Percentiles rank a stretch among this genome's conserved stretches.
Evolutionary conservation across 1,284 basidiomycete species (phyloP).

Genomic region (Ganoderma lingzhi): DNA sequence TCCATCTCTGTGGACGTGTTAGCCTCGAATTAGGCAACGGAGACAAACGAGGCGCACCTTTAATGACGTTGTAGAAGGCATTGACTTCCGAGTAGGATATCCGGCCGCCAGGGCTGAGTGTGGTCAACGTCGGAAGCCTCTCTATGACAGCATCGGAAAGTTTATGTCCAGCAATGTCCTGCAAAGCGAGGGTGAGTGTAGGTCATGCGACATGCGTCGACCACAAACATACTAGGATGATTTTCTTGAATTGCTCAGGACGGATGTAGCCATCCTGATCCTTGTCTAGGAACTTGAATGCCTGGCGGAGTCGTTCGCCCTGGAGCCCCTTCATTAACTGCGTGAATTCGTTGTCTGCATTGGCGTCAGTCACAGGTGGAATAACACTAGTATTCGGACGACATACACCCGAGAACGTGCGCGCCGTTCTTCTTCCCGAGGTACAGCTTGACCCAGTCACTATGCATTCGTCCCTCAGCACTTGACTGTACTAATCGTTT

Average conservation of each 20-base stretch:
- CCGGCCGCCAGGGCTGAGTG: slow-evolving; percentile 84
- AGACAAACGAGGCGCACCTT: slow-evolving; percentile 57
- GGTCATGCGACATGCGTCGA: not conserved
- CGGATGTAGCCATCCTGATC: slow-evolving; percentile 92
- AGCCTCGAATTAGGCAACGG: slow-evolving; percentile 22
- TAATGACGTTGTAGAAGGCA: slow-evolving; percentile 94
- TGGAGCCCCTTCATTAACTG: slow-evolving; percentile 97
- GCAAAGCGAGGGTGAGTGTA: slow-evolving; percentile 7
- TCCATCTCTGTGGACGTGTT: slow-evolving; percentile 79
- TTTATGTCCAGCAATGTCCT: slow-evolving; percentile 97
- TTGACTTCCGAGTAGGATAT: slow-evolving; percentile 96
- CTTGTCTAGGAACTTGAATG: slow-evolving; percentile 89
- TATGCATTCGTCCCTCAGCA: slow-evolving; percentile 39
- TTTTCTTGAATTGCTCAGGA: slow-evolving; percentile 92
- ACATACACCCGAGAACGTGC: slow-evolving; percentile 91
- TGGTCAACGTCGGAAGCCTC: slow-evolving; percentile 88
- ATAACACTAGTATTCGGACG: not conserved
- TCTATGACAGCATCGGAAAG: slow-evolving; percentile 91
- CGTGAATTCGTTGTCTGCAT: slow-evolving; percentile 91
- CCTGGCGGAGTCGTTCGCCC: slow-evolving; percentile 93
- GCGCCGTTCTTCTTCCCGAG: slow-evolving; percentile 89
- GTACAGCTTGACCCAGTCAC: slow-evolving; percentile 95
- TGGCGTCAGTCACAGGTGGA: not conserved
- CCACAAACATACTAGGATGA: slow-evolving; percentile 72
- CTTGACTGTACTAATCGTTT: not conserved